Evolutionary conservation across 352 stramenopile genomes (phyloP).

Genomic region (Phytophthora nicotianae): DNA sequence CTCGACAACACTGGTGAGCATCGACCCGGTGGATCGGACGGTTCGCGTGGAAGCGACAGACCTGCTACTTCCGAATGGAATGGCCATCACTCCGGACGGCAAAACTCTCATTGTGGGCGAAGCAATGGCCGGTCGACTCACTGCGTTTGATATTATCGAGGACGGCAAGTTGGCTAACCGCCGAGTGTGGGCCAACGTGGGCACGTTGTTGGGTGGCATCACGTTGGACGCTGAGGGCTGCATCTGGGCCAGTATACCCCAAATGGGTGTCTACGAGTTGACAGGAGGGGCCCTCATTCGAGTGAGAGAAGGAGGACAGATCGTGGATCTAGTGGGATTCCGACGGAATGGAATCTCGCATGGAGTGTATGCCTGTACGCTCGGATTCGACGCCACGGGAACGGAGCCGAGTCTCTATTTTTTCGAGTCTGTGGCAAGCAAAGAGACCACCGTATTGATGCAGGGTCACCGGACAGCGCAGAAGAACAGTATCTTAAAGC

Average conservation of each 20-base stretch:
- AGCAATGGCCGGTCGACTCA: slow-evolving; percentile 49
- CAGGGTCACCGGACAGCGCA: slow-evolving; percentile 30
- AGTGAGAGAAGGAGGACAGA: slow-evolving; percentile 57
- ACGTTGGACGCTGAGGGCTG: slow-evolving; percentile 68
- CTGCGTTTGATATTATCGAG: slow-evolving; percentile 54
- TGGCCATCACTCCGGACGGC: slow-evolving; percentile 64
- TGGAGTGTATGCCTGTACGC: slow-evolving; percentile 57
- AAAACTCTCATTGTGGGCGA: slow-evolving; percentile 72
- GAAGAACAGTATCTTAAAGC: slow-evolving; percentile 48
- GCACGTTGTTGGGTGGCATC: slow-evolving; percentile 57
- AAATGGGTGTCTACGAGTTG: slow-evolving; percentile 49
- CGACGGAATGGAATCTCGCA: slow-evolving; percentile 56
- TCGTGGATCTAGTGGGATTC: slow-evolving; percentile 58
- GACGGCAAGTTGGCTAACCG: slow-evolving; percentile 55
- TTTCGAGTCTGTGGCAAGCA: slow-evolving; percentile 43
- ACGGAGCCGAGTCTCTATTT: slow-evolving; percentile 58
- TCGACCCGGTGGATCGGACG: slow-evolving; percentile 42
- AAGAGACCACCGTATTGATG: slow-evolving; percentile 46
- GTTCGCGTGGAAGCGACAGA: slow-evolving; percentile 58
- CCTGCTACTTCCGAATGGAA: slow-evolving; percentile 66
- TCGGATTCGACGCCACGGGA: slow-evolving; percentile 49
- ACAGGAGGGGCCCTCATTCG: slow-evolving; percentile 53
- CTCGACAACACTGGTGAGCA: slow-evolving; percentile 63
- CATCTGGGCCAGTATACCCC: slow-evolving; percentile 58
- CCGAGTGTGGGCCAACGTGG: slow-evolving; percentile 58